Evolutionary conservation across 306 rosid genomes (phyloP).

Genomic region (Fagus sylvatica): DNA sequence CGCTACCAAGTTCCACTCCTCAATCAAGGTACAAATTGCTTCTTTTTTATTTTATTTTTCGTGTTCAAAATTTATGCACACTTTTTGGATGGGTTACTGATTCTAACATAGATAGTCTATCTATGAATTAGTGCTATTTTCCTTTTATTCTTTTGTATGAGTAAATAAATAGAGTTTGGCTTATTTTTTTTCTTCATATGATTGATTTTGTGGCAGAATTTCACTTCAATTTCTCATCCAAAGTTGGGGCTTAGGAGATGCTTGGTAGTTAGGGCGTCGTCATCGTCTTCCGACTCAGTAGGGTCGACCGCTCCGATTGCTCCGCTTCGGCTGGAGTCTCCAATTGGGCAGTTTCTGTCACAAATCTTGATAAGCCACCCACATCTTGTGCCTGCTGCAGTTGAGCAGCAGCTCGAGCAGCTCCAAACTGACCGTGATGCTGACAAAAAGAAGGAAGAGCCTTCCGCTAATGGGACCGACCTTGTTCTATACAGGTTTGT

Average conservation of each 20-base stretch:
- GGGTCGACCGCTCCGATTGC: conserved; percentile 57
- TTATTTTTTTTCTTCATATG: not conserved
- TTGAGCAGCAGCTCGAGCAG: conserved; percentile 87
- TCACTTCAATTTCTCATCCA: conserved; percentile 35
- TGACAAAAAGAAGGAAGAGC: conserved; percentile 57
- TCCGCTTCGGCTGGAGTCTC: conserved; percentile 89
- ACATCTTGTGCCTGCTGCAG: conserved; percentile 93
- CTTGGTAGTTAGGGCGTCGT: conserved; percentile 51
- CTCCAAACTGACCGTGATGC: conserved; percentile 88
- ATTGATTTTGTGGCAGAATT: conserved; percentile 38
- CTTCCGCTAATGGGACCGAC: conserved; percentile 66
- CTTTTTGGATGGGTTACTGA: not conserved
- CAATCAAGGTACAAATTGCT: conserved; percentile 48
- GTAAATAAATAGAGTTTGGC: no score
- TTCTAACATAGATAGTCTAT: no score
- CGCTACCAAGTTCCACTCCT: conserved; percentile 24
- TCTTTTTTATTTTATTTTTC: not conserved
- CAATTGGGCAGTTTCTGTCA: conserved; percentile 85
- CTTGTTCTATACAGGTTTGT: conserved; percentile 77
- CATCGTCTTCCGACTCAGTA: conserved; percentile 47
- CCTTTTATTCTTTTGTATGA: no score
- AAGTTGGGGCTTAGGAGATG: conserved; percentile 53
- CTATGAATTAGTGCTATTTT: no score
- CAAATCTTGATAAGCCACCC: conserved; percentile 83
- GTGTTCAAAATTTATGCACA: not conserved